phyloP scores from a whole-genome alignment of 208 protist species.

The Trypanosoma rangeli region DNA sequence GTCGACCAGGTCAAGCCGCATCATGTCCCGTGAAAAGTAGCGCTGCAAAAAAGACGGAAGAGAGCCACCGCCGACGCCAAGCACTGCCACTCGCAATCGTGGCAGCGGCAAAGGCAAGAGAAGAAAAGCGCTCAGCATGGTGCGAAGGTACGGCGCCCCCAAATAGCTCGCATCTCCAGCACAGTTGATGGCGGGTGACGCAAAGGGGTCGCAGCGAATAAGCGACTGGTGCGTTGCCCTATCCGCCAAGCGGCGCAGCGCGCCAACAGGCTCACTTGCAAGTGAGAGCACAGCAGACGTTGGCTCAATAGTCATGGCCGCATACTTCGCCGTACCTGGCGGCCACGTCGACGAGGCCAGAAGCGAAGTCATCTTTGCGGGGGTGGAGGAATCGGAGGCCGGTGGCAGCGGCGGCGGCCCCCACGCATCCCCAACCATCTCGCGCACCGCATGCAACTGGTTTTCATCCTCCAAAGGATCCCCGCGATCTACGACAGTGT shows the following conservation, averaged over 20 bases:
- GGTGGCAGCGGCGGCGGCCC: constrained; percentile 1
- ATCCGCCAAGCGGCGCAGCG: constrained; percentile 54
- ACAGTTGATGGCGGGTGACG: constrained; percentile 48
- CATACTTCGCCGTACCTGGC: constrained; percentile 60
- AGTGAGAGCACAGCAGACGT: background rate
- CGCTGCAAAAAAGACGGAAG: constrained; percentile 75
- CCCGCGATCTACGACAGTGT: background rate
- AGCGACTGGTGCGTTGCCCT: constrained; percentile 79
- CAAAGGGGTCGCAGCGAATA: constrained; percentile 67
- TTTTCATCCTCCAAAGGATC: constrained; percentile 6
- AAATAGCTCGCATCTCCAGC: constrained; percentile 61
- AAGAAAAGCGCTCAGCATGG: constrained; percentile 71
- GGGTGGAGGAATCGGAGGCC: background rate
- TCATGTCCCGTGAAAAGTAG: constrained; percentile 55
- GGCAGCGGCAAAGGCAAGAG: constrained; percentile 49
- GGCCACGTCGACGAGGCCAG: constrained; percentile 58
- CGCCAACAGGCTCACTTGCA: background rate
- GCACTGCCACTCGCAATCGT: constrained; percentile 60
- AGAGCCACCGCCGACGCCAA: constrained; percentile 80
- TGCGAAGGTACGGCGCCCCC: constrained; percentile 75
- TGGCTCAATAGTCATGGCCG: constrained; percentile 70
- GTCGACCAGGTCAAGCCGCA: constrained; percentile 75
- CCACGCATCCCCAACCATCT: constrained; percentile 28
- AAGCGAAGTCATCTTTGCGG: constrained; percentile 5
- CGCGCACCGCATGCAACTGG: constrained; percentile 24